These are phyloP conservation scores for Fusarium bulbicola DNA, from an alignment of 2,329 filamentous ascomycete species.

Conservation along the genomic window DNA sequence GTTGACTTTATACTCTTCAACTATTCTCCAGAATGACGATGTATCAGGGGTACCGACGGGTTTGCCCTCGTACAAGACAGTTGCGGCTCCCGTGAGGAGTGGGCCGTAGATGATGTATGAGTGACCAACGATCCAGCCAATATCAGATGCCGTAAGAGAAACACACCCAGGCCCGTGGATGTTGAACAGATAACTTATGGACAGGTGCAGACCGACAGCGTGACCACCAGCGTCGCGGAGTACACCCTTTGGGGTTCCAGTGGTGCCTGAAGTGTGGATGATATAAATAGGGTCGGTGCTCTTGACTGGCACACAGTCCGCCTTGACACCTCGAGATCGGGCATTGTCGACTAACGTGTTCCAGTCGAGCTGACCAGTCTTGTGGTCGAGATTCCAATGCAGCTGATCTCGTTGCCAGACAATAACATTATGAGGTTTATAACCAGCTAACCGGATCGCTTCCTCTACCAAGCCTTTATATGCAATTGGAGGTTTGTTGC, in stretches of 20 bases:
- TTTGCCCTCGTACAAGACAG: constrained; percentile 93
- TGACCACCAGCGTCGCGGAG: constrained; percentile 85
- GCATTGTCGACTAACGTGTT: constrained; percentile 78
- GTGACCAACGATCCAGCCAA: constrained; percentile 79
- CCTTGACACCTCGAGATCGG: constrained; percentile 70
- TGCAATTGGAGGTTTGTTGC: constrained; percentile 78
- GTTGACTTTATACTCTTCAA: constrained; percentile 87
- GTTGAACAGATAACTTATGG: constrained; percentile 83
- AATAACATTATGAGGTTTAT: constrained; percentile 78
- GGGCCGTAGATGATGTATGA: constrained; percentile 92
- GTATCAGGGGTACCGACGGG: constrained; percentile 89
- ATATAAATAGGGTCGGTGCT: constrained; percentile 87
- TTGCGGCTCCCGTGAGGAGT: constrained; percentile 84
- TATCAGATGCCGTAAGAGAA: constrained; percentile 77
- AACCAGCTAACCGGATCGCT: constrained; percentile 71
- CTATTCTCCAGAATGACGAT: constrained; percentile 86
- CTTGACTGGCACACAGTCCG: constrained; percentile 79
- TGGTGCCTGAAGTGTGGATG: constrained; percentile 88
- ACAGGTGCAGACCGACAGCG: constrained; percentile 84
- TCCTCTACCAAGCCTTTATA: constrained; percentile 82
- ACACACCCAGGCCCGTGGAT: constrained; percentile 87
- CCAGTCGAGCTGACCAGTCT: constrained; percentile 81
- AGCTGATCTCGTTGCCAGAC: constrained; percentile 86
- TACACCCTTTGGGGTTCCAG: constrained; percentile 84
- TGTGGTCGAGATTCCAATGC: constrained; percentile 76